Conservation (phyloP, 495 filamentous ascomycete genomes). For the Penicillium alfredii region DNA sequence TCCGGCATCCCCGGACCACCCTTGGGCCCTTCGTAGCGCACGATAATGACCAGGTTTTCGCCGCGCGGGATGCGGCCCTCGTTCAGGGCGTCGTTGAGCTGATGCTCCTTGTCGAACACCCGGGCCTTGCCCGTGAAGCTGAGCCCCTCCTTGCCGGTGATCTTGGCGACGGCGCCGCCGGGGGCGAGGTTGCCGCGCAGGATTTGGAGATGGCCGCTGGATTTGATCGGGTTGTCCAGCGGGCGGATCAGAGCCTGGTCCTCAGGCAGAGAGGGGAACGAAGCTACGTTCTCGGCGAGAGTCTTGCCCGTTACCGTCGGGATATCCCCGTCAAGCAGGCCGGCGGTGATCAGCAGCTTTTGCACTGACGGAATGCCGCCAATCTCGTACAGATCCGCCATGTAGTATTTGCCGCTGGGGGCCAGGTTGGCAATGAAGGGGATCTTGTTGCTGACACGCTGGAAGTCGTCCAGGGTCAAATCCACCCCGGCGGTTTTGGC, state of each 20-base stretch:
- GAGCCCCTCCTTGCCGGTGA: conserved; percentile 91
- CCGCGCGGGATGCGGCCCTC: conserved; percentile 64
- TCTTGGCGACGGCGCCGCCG: conserved; percentile 91
- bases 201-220: conserved; percentile 83
- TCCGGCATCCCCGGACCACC: conserved; percentile 99
- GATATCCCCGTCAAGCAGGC: conserved; percentile 76
- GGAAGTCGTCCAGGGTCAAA: conserved; percentile 80
- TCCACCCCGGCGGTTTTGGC: conserved; percentile 81
- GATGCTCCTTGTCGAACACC: conserved; percentile 87
- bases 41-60: conserved; percentile 85
- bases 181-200: conserved; percentile 87
- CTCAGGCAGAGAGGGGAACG: conserved; percentile 72
- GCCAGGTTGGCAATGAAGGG: conserved; percentile 93
- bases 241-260: conserved; percentile 83
- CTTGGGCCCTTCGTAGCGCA: conserved; percentile 92
- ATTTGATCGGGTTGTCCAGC: conserved; percentile 77
- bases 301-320: conserved; percentile 90
- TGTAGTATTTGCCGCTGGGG: conserved; percentile 79
- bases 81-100: conserved; percentile 70
- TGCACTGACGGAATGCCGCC: conserved; percentile 88
- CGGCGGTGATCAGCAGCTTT: conserved; percentile 81
- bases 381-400: conserved; percentile 93
- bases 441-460: conserved; percentile 80
- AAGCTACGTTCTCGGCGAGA: conserved; percentile 77
- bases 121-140: conserved; percentile 74